Base-by-base conservation (phyloP, 805 yeast genomes). In the Candida pseudoglaebosa region DNA sequence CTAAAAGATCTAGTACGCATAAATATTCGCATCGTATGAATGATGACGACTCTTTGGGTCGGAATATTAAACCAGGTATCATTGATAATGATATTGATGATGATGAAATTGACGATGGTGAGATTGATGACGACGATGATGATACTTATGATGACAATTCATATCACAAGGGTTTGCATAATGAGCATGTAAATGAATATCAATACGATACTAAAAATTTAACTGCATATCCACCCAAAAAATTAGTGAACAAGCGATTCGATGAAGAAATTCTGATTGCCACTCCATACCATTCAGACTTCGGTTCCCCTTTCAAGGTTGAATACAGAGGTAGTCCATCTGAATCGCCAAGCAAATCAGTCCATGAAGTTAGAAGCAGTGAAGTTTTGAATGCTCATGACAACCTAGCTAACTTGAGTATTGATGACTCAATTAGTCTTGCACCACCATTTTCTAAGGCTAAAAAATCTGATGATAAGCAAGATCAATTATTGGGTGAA, bases 401-500 rank as follows among this genome's bases (percentile, higher is more conserved):
- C 20, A 24, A 22, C 9, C 20, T 32, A 32, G 19, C 36, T 4
- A 26, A 35, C 6, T n/a, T 29, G n/a, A 22, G 12, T 4, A 32
- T 4, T 9, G 15, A 20, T 26, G 15, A 12, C 4, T 26, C 38
- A 17, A 33, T 21, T 14, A 21, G 15, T 9, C 15, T 10, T 20
- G 21, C 15, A 17, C 9, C 36, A 14, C 37, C 37, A 12, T 9
- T 24, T n/a, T 10, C 30, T 2, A 33, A 32, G 4, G 24, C 8
- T 18, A 36, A 22, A 7, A 14, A 6, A 31, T 10, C 24, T 22
- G 18, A 32, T 18, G 19, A 34, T 20, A 41, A 31, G 24, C 37
- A 45, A 16, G 59, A 54, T 24, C 61, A 53, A 30, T 45, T 66
- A 8, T 47, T 62, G 5, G 73, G 74, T 3, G 73, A 83, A 40